Evolutionary conservation across 2,329 filamentous ascomycete genomes (phyloP).

Genomic region (Fusarium musae): DNA sequence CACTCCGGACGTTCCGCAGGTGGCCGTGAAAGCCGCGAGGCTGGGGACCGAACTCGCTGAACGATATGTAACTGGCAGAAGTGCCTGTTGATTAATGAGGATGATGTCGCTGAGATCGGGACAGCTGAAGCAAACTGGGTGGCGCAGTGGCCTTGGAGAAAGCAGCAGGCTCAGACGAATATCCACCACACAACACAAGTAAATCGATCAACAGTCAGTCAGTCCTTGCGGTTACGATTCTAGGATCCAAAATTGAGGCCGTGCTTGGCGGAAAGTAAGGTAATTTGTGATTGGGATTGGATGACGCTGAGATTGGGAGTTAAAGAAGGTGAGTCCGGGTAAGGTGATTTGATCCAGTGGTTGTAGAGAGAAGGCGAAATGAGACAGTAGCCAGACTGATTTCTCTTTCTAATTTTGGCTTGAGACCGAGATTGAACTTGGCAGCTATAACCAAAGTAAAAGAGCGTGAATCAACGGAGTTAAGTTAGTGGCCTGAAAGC

Average conservation of each 20-base stretch:
- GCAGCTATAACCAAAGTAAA: conserved; percentile 10
- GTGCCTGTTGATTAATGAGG: conserved; percentile 3
- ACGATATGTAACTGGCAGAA: neutral
- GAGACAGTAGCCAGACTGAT: conserved; percentile 43
- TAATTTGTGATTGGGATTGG: neutral
- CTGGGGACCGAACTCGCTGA: neutral
- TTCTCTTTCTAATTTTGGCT: conserved; percentile 15
- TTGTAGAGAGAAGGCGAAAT: conserved; percentile 12
- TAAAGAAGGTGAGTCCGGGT: conserved; percentile 6
- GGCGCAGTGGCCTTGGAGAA: conserved; percentile 11
- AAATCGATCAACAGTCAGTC: conserved; percentile 6
- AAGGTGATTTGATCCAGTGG: conserved; percentile 26
- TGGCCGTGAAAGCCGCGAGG: conserved; percentile 14
- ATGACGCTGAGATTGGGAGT: conserved; percentile 6
- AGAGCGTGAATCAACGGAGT: conserved; percentile 11
- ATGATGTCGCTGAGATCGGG: neutral
- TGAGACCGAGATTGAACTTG: conserved; percentile 12
- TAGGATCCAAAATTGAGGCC: neutral
- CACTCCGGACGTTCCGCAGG: conserved; percentile 32
- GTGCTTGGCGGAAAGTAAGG: conserved; percentile 6
- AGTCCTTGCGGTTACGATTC: conserved; percentile 8
- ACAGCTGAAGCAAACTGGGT: conserved; percentile 3
- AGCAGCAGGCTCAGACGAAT: conserved; percentile 9
- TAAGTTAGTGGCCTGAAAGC: conserved; percentile 20
- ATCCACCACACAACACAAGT: neutral